These are phyloP conservation scores for Lentinula aciculospora DNA, from an alignment of 768 basidiomycete species.

Conservation along the genomic window DNA sequence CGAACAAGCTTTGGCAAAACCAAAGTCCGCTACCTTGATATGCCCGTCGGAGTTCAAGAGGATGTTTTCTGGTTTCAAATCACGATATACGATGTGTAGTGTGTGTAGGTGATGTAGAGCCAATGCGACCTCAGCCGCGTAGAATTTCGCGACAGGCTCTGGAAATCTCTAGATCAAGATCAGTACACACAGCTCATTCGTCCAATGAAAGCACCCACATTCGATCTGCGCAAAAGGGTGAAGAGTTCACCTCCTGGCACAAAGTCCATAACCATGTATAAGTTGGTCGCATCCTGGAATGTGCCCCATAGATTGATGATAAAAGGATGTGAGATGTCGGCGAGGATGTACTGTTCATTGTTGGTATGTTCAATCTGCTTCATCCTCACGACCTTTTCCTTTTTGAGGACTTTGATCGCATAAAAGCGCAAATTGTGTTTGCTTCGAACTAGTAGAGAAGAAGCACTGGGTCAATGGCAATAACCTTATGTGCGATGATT, in stretches of 20 bases:
- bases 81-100: constrained; percentile 90
- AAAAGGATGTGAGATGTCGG: constrained; percentile 83
- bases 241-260: constrained; percentile 97
- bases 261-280: constrained; percentile 99
- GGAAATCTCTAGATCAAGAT: constrained; percentile 69
- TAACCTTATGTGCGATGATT: constrained; percentile 6
- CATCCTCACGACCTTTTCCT: constrained; percentile 85
- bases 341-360: constrained; percentile 86
- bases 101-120: constrained; percentile 88
- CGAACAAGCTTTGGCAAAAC: constrained; percentile 87
- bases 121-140: constrained; percentile 90
- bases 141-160: constrained; percentile 96
- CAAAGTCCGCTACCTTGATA: constrained; percentile 96
- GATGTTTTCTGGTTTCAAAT: constrained; percentile 97
- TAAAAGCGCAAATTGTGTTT: constrained; percentile 95
- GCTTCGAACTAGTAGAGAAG: constrained; percentile 60
- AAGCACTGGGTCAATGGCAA: background rate
- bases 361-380: constrained; percentile 99
- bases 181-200: constrained; percentile 12
- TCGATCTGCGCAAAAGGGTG: constrained; percentile 85
- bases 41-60: constrained; percentile 92
- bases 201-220: constrained; percentile 44
- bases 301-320: constrained; percentile 96
- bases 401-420: constrained; percentile 91
- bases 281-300: constrained; percentile 86